These are phyloP conservation scores for Aaosphaeria pasadenensis DNA, from an alignment of 2,329 filamentous ascomycete species.

Conservation along the genomic window DNA sequence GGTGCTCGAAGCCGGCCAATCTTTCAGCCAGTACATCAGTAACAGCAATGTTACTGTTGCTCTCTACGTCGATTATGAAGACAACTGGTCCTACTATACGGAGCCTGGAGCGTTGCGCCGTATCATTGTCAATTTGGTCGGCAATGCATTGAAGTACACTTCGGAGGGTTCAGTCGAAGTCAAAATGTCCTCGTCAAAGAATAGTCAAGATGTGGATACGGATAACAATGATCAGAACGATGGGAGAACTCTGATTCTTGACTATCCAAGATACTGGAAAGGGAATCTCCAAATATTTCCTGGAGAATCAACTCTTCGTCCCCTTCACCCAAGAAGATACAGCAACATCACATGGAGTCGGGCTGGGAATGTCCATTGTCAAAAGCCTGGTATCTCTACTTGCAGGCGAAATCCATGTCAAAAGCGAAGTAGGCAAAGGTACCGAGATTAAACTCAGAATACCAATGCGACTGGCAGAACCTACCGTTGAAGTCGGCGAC, in stretches of 20 bases:
- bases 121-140: slow-evolving; percentile 4
- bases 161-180: slow-evolving; percentile 2
- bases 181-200: background rate
- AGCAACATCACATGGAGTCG: slow-evolving; percentile 25
- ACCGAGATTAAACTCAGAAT: slow-evolving; percentile 12
- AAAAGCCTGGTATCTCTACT: slow-evolving; percentile 24
- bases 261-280: slow-evolving; percentile 24
- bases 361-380: slow-evolving; percentile 34
- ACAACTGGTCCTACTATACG: slow-evolving; percentile 4
- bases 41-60: slow-evolving; percentile 1
- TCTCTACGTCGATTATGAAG: slow-evolving; percentile 2
- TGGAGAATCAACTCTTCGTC: slow-evolving; percentile 24
- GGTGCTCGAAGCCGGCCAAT: slow-evolving; percentile 3
- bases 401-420: slow-evolving; percentile 18
- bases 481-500: background rate
- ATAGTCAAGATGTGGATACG: background rate
- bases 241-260: slow-evolving; percentile 1
- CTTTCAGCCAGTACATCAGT: background rate
- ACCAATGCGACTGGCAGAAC: slow-evolving; percentile 1
- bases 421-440: slow-evolving; percentile 20
- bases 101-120: slow-evolving; percentile 5
- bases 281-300: slow-evolving; percentile 30
- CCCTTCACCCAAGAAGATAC: slow-evolving; percentile 35
- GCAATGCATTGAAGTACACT: slow-evolving; percentile 7
- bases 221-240: background rate